Percentiles rank a stretch among this genome's conserved stretches.
phyloP scores from a whole-genome alignment of 176 grass and related monocot genomes.

The Coix lacrymajobi region DNA sequence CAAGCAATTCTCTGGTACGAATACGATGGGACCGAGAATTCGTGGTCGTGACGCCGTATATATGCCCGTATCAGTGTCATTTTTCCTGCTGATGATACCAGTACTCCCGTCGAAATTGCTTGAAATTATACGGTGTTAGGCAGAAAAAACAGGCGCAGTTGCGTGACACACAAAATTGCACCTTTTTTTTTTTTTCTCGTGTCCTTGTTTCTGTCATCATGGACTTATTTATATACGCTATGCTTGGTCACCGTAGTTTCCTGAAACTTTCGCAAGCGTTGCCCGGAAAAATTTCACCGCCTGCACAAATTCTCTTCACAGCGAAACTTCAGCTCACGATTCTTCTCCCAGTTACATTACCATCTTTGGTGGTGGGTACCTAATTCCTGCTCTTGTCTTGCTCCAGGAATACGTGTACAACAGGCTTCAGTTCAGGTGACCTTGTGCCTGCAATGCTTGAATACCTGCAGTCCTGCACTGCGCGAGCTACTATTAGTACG shows the following conservation, averaged over 20 bases:
- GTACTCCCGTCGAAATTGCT: background rate
- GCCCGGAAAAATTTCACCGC: background rate
- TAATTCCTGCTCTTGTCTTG: background rate
- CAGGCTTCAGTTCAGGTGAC: constrained; percentile 84
- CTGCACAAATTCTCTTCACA: background rate
- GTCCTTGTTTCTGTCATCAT: background rate
- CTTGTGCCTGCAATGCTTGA: background rate
- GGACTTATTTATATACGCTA: background rate
- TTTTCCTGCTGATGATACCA: background rate
- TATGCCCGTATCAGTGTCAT: background rate
- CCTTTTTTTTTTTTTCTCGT: background rate
- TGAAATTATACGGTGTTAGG: background rate
- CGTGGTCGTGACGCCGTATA: background rate
- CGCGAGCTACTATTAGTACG: no score
- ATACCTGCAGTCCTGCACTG: background rate
- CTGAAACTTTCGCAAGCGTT: background rate
- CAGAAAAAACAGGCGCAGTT: background rate
- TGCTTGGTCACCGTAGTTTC: background rate
- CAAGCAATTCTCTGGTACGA: background rate
- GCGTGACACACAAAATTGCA: background rate
- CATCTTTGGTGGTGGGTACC: background rate
- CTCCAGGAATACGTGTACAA: constrained; percentile 93
- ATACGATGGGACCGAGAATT: background rate
- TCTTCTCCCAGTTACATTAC: background rate
- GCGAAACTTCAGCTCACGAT: background rate